Percentiles rank a stretch among this genome's conserved stretches.
Evolutionary conservation across 2,329 filamentous ascomycete genomes (phyloP).

Genomic region (Myriosclerotinia scirpicola): DNA sequence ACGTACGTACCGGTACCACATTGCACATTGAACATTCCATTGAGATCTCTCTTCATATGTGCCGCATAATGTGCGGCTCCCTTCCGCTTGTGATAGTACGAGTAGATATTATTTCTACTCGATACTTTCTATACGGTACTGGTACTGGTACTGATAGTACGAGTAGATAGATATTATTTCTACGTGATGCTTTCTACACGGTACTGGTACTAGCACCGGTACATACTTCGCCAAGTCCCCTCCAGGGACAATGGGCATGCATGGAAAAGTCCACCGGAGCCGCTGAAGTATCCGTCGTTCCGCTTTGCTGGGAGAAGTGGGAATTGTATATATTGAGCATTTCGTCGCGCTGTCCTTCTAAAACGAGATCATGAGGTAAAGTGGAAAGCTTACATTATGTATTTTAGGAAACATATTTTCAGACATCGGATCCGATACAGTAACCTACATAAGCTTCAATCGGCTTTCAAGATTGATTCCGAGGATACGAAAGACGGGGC

Average conservation of each 20-base stretch:
- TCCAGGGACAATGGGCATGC: neutral
- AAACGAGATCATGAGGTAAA: neutral
- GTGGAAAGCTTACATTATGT: neutral
- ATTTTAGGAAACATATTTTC: neutral
- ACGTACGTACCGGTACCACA: no score
- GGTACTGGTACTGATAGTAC: no score
- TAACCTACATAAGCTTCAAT: neutral
- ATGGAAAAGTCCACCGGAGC: neutral
- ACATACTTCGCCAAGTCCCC: no score
- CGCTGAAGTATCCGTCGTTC: slow-evolving; percentile 8
- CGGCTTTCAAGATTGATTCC: neutral
- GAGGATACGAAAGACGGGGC: neutral
- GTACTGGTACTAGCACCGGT: neutral
- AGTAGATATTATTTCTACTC: neutral
- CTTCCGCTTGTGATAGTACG: neutral
- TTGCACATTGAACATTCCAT: no score
- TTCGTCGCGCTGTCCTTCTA: neutral
- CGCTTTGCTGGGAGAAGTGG: neutral
- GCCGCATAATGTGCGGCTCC: neutral
- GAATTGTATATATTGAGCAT: neutral
- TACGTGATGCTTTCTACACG: no score
- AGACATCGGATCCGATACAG: slow-evolving; percentile 13
- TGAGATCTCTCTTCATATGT: no score
- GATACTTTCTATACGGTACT: no score
- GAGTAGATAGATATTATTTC: neutral